These are phyloP conservation scores for Mucor lusitanicus DNA, from an alignment of 371 early-diverging fungal species.

Conservation along the genomic window DNA sequence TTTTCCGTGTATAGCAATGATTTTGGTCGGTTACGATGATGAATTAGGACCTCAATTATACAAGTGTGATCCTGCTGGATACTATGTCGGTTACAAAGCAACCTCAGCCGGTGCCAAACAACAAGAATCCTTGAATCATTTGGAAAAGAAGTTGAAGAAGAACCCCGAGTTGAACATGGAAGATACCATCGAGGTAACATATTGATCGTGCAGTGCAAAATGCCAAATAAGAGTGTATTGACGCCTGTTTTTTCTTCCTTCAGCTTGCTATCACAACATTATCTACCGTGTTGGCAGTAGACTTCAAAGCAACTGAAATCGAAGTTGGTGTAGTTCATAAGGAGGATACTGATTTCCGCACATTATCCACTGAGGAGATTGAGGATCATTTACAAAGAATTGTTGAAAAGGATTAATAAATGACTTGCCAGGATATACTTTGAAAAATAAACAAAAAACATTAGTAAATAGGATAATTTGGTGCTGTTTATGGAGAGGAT, in stretches of 20 bases:
- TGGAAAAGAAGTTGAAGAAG: slow-evolving; percentile 98
- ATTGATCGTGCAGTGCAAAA: neutral
- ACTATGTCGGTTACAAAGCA: slow-evolving; percentile 96
- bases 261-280: slow-evolving; percentile 94
- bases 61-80: slow-evolving; percentile 98
- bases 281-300: slow-evolving; percentile 87
- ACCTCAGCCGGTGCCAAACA: slow-evolving; percentile 98
- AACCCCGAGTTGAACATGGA: slow-evolving; percentile 77
- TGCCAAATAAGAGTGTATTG: neutral
- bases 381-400: slow-evolving; percentile 91
- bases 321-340: slow-evolving; percentile 90
- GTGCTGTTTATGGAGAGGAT: no score
- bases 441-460: neutral
- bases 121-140: slow-evolving; percentile 92
- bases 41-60: slow-evolving; percentile 95
- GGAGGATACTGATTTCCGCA: slow-evolving; percentile 79
- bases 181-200: slow-evolving; percentile 90
- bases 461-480: neutral
- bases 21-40: slow-evolving; percentile 93
- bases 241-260: neutral
- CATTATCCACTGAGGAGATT: slow-evolving; percentile 82
- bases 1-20: slow-evolving; percentile 74
- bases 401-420: slow-evolving; percentile 77
- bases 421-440: neutral
- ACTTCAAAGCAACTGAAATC: slow-evolving; percentile 94